Percentiles rank a stretch among this genome's conserved stretches.
Evolutionary conservation across 1,139 yeast genomes (phyloP).

Genomic region (Diutina neorugosa): DNA sequence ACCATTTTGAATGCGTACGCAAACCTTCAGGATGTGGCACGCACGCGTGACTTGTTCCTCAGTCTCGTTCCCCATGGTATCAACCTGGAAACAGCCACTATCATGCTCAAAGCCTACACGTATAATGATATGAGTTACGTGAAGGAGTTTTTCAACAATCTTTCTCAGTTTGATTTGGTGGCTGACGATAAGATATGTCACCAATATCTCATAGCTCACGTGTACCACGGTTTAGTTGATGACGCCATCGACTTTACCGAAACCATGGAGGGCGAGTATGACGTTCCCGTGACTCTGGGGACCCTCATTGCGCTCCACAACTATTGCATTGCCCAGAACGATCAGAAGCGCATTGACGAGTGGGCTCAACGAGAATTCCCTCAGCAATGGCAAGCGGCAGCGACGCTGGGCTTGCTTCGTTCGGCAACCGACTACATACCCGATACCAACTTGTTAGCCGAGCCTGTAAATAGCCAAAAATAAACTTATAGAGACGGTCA

Average conservation of each 20-base stretch:
- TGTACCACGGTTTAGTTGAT: conserved; percentile 51
- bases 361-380: conserved; percentile 43
- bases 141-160: conserved; percentile 49
- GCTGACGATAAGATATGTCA: conserved; percentile 46
- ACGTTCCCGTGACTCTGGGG: conserved; percentile 36
- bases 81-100: conserved; percentile 58
- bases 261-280: conserved; percentile 37
- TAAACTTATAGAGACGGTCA: not conserved
- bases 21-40: conserved; percentile 45
- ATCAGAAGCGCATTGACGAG: conserved; percentile 32
- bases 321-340: conserved; percentile 40
- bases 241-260: conserved; percentile 45
- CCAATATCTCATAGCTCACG: conserved; percentile 63
- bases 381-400: conserved; percentile 35
- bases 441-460: conserved; percentile 9
- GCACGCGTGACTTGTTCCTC: conserved; percentile 52
- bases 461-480: not conserved
- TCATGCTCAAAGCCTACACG: conserved; percentile 60
- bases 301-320: conserved; percentile 47
- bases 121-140: conserved; percentile 49
- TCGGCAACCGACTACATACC: conserved; percentile 25
- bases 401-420: conserved; percentile 24
- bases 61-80: conserved; percentile 45
- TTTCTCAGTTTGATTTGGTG: conserved; percentile 39
- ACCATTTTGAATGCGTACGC: conserved; percentile 57